Evolutionary conservation across 495 filamentous ascomycete genomes (phyloP).

Genomic region (Penicillium pulvis): DNA sequence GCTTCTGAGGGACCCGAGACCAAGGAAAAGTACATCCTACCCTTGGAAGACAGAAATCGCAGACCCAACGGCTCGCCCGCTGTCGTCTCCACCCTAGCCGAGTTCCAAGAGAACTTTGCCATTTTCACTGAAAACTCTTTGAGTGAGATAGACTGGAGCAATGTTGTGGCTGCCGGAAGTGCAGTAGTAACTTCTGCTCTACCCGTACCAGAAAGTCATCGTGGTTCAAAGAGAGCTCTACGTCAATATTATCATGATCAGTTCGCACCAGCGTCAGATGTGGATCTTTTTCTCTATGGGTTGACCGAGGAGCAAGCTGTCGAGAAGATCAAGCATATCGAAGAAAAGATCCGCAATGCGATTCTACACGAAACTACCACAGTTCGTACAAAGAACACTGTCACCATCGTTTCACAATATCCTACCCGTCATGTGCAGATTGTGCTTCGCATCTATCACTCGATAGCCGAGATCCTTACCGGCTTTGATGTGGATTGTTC

Average conservation of each 20-base stretch:
- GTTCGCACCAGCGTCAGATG: slow-evolving; percentile 78
- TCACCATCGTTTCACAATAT: slow-evolving; percentile 82
- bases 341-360: slow-evolving; percentile 65
- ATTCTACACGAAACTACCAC: slow-evolving; percentile 76
- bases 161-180: slow-evolving; percentile 75
- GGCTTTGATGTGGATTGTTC: slow-evolving; percentile 87
- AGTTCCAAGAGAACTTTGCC: slow-evolving; percentile 75
- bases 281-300: slow-evolving; percentile 82
- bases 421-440: slow-evolving; percentile 81
- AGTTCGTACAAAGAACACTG: slow-evolving; percentile 77
- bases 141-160: slow-evolving; percentile 71
- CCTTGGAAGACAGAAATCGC: slow-evolving; percentile 59
- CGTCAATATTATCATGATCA: slow-evolving; percentile 78
- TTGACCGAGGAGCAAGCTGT: slow-evolving; percentile 70
- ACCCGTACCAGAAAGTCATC: slow-evolving; percentile 67
- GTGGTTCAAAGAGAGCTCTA: slow-evolving; percentile 58
- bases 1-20: slow-evolving; percentile 58
- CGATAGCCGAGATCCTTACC: slow-evolving; percentile 76
- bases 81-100: slow-evolving; percentile 61
- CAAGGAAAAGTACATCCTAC: slow-evolving; percentile 70
- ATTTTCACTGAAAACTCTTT: slow-evolving; percentile 72
- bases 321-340: slow-evolving; percentile 81
- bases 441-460: slow-evolving; percentile 81
- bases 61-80: slow-evolving; percentile 62
- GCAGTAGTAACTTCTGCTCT: slow-evolving; percentile 74